Evolutionary conservation across 1,284 basidiomycete species (phyloP), one percentile per base, ranked within the genome.

Genomic region (Boletus semigastroideus): DNA sequence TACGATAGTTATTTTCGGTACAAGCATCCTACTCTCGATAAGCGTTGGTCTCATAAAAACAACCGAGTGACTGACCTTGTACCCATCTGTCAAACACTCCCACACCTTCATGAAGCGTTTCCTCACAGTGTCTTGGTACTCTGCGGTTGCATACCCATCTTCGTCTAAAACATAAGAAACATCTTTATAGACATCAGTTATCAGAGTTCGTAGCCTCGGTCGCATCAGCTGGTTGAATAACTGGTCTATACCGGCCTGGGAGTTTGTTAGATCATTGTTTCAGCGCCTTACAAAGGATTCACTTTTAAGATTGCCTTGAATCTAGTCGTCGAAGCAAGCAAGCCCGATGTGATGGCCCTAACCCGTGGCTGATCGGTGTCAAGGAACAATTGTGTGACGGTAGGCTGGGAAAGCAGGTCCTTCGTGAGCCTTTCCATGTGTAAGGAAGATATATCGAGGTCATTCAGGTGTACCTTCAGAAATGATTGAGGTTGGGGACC

Each of bases 191-290:
- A 94, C 82, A 51, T 99, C 96, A 5, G 83, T 71, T 36, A 98
- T 78, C 42, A 99, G 75, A 12, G 83, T 87, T 17, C 94, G 83
- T 31, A 99, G 69, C 52, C 87, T 87, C 0, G 95, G 92, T 22
- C 93, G 81, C 51, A 95, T 80, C 10, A 98, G 78, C 64, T 97
- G 93, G 58, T 92, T 95, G 76, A 98, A 98, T 20, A 98, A 75
- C 62, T 95, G 92, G 59, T 98, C 96, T 38, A 98, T 78, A 33
- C 95, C 93, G 11, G 82, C 78, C 86, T 95, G 49, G 60, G 45
- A 55, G 41, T 49, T 37, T 37, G 25, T 56, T 16, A 51, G 55
- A 47, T 9, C 54, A 42, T 27, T 17, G 19, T 11, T 28, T 10
- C 22, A 31, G 31, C 14, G 41, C 17, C 53, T 48, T 30, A 31